A percentile compares a stretch with the other conserved stretches of the same genome.
These are phyloP conservation scores for Boletus rubropictus DNA, from an alignment of 768 basidiomycete genomes.

Conservation along the genomic window DNA sequence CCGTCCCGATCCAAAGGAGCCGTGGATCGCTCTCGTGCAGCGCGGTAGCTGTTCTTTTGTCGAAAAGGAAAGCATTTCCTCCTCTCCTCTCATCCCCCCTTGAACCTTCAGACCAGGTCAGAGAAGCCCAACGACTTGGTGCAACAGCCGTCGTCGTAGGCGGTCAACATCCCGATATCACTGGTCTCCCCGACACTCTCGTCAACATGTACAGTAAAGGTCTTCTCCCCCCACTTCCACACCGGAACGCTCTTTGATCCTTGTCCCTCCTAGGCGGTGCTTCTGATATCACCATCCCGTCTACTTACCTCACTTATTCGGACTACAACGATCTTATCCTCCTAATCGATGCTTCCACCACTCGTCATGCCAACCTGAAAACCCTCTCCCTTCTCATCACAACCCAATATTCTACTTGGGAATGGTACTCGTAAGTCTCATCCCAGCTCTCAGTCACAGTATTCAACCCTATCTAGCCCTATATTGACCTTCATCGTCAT, in stretches of 20 bases:
- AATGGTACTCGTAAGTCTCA: constrained; percentile 78
- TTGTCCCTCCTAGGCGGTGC: constrained; percentile 59
- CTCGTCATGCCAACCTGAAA: constrained; percentile 69
- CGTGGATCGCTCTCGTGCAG: constrained; percentile 90
- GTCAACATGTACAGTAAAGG: constrained; percentile 93
- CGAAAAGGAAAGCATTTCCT: constrained; percentile 58
- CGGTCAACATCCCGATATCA: constrained; percentile 61
- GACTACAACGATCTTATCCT: constrained; percentile 67
- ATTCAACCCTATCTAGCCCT: constrained; percentile 43
- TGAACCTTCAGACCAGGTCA: constrained; percentile 26
- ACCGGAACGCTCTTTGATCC: constrained; percentile 2
- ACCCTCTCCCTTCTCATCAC: constrained; percentile 75
- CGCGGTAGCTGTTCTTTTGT: constrained; percentile 88
- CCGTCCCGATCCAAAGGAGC: constrained; percentile 55
- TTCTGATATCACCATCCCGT: constrained; percentile 75
- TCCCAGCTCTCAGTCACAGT: constrained; percentile 5
- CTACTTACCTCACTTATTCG: constrained; percentile 82
- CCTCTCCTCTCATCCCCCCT: constrained; percentile 12
- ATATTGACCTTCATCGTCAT: constrained; percentile 84
- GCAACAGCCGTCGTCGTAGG: constrained; percentile 91
- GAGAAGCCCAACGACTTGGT: constrained; percentile 64
- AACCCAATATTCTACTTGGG: constrained; percentile 78
- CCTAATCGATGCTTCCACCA: constrained; percentile 70
- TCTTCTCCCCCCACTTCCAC: constrained; percentile 39
- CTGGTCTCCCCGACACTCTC: constrained; percentile 67